Conservation (phyloP, 2,329 filamentous ascomycete species). For the Exutisphaerella laricina region DNA sequence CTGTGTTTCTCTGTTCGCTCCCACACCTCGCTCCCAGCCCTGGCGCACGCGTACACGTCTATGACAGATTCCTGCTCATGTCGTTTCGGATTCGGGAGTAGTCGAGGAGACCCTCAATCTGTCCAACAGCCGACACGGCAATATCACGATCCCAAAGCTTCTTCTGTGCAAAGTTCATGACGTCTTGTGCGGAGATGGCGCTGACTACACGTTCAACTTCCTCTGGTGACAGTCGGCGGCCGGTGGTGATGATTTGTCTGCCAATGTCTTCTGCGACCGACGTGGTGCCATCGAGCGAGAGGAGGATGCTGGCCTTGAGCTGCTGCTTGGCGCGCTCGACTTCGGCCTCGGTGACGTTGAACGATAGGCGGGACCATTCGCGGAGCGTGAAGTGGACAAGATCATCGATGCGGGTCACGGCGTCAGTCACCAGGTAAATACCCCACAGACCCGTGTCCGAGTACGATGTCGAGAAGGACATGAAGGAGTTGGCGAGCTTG, state of each 20-base stretch:
- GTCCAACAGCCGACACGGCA: conserved; percentile 86
- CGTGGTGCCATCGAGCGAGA: conserved; percentile 95
- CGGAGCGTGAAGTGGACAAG: conserved; percentile 97
- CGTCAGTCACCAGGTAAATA: conserved; percentile 95
- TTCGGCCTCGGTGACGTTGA: conserved; percentile 81
- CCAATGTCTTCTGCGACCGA: conserved; percentile 97
- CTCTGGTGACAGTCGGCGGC: conserved; percentile 80
- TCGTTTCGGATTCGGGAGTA: conserved; percentile 76
- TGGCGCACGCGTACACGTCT: conserved; percentile 17
- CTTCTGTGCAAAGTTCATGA: conserved; percentile 91
- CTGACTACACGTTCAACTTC: conserved; percentile 94
- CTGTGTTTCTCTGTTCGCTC: conserved; percentile 16
- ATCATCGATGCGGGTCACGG: conserved; percentile 81
- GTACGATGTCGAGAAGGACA: conserved; percentile 99
- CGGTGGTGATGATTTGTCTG: conserved; percentile 96
- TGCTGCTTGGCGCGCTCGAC: conserved; percentile 98
- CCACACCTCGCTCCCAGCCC: conserved; percentile 4
- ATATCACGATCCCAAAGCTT: conserved; percentile 98
- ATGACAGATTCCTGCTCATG: conserved; percentile 70
- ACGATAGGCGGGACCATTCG: conserved; percentile 93
- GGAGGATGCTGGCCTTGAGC: conserved; percentile 95
- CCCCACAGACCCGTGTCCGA: conserved; percentile 99
- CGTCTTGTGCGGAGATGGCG: conserved; percentile 86
- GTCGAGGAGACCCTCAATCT: conserved; percentile 76
- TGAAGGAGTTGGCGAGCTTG: conserved; percentile 98